Conservation (phyloP, 2,329 filamentous ascomycete species). For the Metarhizium brunneum region DNA sequence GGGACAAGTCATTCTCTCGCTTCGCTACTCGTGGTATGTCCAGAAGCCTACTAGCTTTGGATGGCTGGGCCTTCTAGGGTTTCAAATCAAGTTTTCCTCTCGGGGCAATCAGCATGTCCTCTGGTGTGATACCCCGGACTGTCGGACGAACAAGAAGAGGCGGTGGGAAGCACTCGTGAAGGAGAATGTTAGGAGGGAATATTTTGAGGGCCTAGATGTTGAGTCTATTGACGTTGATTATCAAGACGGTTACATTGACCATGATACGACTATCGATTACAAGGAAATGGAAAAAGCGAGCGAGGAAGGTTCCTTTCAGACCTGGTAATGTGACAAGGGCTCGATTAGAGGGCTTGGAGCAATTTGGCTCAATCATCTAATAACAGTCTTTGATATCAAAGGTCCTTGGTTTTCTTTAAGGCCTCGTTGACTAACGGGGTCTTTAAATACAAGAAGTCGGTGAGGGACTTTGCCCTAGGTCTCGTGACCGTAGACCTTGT, state of each 20-base stretch:
- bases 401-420: too few species aligned
- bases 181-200: not conserved
- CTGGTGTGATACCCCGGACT: not conserved
- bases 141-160: not conserved
- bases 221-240: too few species aligned
- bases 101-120: not conserved
- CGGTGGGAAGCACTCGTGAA: slow-evolving; percentile 2
- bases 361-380: too few species aligned
- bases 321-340: not conserved
- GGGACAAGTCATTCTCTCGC: not conserved
- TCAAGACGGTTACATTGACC: too few species aligned
- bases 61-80: not conserved
- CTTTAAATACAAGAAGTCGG: too few species aligned
- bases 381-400: too few species aligned
- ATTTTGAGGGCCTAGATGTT: too few species aligned
- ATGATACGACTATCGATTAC: too few species aligned
- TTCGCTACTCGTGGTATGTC: not conserved
- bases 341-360: too few species aligned
- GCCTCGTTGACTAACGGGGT: too few species aligned
- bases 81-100: not conserved
- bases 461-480: too few species aligned
- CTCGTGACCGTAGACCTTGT: too few species aligned
- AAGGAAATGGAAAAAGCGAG: not conserved
- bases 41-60: not conserved
- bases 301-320: not conserved